These are phyloP conservation scores for Oryza meridionalis DNA, from an alignment of 176 grass and related monocot species.

Conservation along the genomic window DNA sequence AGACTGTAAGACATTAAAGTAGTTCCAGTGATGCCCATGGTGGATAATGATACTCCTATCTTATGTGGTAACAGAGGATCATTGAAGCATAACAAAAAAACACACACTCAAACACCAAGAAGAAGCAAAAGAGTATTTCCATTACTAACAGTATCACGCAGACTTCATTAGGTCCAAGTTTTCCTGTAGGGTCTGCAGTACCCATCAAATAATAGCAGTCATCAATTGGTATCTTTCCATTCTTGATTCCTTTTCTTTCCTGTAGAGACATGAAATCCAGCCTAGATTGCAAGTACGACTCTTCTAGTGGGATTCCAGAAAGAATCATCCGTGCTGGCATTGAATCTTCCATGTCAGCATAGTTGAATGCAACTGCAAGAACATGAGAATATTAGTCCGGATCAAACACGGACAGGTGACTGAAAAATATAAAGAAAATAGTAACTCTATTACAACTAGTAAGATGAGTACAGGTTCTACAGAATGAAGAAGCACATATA, in stretches of 20 bases:
- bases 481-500: conserved; percentile 5
- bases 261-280: conserved; percentile 40
- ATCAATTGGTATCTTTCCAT: conserved; percentile 55
- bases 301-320: conserved; percentile 55
- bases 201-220: conserved; percentile 77
- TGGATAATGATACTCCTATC: too few species aligned
- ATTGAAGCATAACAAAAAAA: background rate
- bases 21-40: background rate
- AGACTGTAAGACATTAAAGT: background rate
- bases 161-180: conserved; percentile 61
- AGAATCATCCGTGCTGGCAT: conserved; percentile 60
- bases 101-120: background rate
- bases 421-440: background rate
- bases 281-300: conserved; percentile 55
- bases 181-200: conserved; percentile 60
- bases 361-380: conserved; percentile 55
- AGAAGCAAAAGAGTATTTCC: conserved; percentile 16
- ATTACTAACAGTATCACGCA: conserved; percentile 68
- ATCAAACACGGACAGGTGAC: conserved; percentile 11
- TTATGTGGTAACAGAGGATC: background rate
- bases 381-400: conserved; percentile 6
- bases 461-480: background rate
- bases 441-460: too few species aligned
- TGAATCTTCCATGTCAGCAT: conserved; percentile 71
- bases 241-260: conserved; percentile 56